Percentiles rank a stretch among this genome's conserved stretches.
These are phyloP conservation scores for Alternaria ethzedia DNA, from an alignment of 2,329 filamentous ascomycete genomes.

Conservation along the genomic window DNA sequence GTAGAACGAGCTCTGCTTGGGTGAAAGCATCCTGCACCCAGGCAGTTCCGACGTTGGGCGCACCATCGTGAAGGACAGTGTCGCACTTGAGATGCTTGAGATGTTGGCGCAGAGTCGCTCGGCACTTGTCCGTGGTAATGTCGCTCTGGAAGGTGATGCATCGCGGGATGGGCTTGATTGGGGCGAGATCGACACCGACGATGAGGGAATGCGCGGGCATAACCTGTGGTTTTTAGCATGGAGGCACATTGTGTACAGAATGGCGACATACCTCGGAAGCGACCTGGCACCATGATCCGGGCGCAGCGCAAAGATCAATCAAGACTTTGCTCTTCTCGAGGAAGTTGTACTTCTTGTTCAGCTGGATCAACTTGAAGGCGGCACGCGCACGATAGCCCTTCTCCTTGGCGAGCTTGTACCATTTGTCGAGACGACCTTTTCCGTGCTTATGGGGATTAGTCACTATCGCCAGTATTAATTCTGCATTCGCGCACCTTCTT, in stretches of 20 bases:
- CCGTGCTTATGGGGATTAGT: conserved; percentile 66
- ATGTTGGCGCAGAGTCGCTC: conserved; percentile 85
- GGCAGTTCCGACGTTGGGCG: conserved; percentile 95
- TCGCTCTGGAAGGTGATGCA: conserved; percentile 97
- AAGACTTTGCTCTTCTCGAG: conserved; percentile 95
- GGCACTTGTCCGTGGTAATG: conserved; percentile 96
- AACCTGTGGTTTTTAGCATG: conserved; percentile 50
- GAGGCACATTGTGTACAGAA: not conserved
- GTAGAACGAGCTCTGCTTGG: conserved; percentile 89
- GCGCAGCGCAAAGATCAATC: conserved; percentile 95
- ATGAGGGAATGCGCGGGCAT: conserved; percentile 93
- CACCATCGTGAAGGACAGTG: conserved; percentile 93
- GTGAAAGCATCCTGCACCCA: conserved; percentile 99
- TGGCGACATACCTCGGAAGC: conserved; percentile 74
- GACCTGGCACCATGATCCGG: conserved; percentile 69
- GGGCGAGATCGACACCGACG: conserved; percentile 89
- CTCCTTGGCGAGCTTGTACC: conserved; percentile 98
- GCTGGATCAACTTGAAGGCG: conserved; percentile 95
- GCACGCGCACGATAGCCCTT: conserved; percentile 96
- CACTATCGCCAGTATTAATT: too few species aligned
- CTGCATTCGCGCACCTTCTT: conserved; percentile 70
- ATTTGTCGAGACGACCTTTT: conserved; percentile 98
- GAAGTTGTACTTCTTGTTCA: conserved; percentile 99
- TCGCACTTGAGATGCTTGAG: conserved; percentile 97
- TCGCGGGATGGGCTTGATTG: conserved; percentile 93